A percentile compares a stretch with the other conserved stretches of the same genome.
These are phyloP conservation scores for Stellera chamaejasme DNA, from an alignment of 345 rosid species.

Conservation along the genomic window DNA sequence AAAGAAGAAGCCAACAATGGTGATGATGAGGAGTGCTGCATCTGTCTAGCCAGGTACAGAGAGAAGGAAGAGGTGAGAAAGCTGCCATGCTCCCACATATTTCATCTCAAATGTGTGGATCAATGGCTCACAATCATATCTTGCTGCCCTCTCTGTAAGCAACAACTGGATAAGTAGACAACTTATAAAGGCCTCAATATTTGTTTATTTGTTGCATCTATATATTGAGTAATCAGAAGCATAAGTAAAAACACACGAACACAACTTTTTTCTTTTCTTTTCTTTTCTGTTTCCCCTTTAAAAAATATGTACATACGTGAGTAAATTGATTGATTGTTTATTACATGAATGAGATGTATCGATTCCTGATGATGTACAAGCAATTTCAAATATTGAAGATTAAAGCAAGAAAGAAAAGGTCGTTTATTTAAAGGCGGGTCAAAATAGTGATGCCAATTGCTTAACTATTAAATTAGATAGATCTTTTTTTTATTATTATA, in stretches of 20 bases:
- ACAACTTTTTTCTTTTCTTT: neutral
- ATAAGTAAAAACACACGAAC: neutral
- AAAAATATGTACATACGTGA: no score
- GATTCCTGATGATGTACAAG: no score
- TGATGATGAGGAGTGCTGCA: constrained; percentile 75
- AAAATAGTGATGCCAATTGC: no score
- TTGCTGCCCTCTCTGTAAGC: constrained; percentile 96
- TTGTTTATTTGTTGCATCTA: constrained; percentile 18
- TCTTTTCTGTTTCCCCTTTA: no score
- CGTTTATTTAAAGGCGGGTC: no score
- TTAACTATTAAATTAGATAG: no score
- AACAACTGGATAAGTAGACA: constrained; percentile 59
- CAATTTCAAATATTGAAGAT: no score
- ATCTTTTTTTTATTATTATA: no score
- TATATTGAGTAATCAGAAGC: constrained; percentile 20
- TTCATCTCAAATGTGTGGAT: constrained; percentile 91
- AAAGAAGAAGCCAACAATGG: constrained; percentile 39
- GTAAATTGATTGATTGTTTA: no score
- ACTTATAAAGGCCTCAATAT: neutral
- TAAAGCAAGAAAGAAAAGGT: no score
- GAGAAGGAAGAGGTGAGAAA: constrained; percentile 84
- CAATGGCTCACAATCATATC: constrained; percentile 95
- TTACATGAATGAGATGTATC: no score
- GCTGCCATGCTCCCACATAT: constrained; percentile 85
- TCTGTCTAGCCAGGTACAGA: constrained; percentile 76